phyloP scores from a whole-genome alignment of 148 eudicot species.

The Hydrangea macrophylla region DNA sequence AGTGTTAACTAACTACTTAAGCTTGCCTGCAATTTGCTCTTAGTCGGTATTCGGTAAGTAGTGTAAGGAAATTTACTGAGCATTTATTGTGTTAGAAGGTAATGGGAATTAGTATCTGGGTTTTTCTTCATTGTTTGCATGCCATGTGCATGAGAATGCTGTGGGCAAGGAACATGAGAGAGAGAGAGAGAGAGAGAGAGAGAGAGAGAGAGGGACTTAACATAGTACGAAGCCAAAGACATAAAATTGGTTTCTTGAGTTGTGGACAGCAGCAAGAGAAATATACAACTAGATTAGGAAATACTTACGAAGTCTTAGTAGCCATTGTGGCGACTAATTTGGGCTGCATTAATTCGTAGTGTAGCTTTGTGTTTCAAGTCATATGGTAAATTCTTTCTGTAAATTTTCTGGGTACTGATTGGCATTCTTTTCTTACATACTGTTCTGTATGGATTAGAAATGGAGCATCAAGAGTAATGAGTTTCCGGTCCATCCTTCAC shows the following conservation, averaged over 20 bases:
- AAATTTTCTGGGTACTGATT: background rate
- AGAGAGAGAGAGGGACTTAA: background rate
- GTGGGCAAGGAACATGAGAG: background rate
- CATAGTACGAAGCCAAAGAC: background rate
- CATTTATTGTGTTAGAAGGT: background rate
- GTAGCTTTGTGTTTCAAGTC: too few species aligned
- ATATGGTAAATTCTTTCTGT: background rate
- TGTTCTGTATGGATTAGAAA: constrained; percentile 23
- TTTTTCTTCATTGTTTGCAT: background rate
- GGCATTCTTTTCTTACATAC: constrained; percentile 1
- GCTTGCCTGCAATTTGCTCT: too few species aligned
- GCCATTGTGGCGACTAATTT: background rate
- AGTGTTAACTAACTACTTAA: too few species aligned
- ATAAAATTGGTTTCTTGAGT: background rate
- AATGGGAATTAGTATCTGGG: background rate
- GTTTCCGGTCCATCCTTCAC: constrained; percentile 34
- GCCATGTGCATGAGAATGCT: background rate
- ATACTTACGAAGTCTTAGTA: background rate
- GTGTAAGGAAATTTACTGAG: background rate
- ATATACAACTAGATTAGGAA: background rate
- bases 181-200: too few species aligned
- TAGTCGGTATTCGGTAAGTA: too few species aligned
- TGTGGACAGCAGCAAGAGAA: background rate
- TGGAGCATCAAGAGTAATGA: constrained; percentile 21
- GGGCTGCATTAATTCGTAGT: too few species aligned